Percentiles rank a stretch among this genome's conserved stretches.
Conservation (phyloP, 768 basidiomycete genomes). For the Leccinum aurantiacum region DNA sequence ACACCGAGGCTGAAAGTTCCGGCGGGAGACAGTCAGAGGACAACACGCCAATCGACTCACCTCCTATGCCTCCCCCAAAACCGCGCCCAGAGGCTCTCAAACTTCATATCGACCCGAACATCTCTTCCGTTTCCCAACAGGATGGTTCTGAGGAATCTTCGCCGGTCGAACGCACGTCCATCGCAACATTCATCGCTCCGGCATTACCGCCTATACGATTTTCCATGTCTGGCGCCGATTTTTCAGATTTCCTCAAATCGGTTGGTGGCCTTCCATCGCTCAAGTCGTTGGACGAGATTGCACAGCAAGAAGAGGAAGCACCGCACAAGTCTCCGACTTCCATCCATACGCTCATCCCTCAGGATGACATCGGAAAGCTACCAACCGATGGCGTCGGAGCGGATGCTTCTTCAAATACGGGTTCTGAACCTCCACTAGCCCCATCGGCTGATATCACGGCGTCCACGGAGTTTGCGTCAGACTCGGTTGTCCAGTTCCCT, state of each 20-base stretch:
- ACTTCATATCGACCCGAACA: constrained; percentile 23
- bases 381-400: neutral
- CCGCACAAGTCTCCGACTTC: constrained; percentile 23
- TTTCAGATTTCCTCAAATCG: constrained; percentile 68
- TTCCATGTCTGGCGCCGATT: constrained; percentile 81
- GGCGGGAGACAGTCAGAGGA: constrained; percentile 37
- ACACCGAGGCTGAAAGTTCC: constrained; percentile 59
- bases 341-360: constrained; percentile 16
- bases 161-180: constrained; percentile 64
- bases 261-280: constrained; percentile 51
- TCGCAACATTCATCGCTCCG: constrained; percentile 80
- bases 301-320: constrained; percentile 40
- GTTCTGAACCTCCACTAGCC: neutral
- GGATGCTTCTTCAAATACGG: neutral
- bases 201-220: constrained; percentile 90
- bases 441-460: constrained; percentile 6
- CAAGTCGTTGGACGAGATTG: constrained; percentile 47
- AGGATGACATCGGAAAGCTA: constrained; percentile 1
- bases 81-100: constrained; percentile 31
- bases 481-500: constrained; percentile 12
- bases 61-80: constrained; percentile 50
- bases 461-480: constrained; percentile 16
- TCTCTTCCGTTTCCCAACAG: constrained; percentile 25
- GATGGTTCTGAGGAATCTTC: constrained; percentile 57
- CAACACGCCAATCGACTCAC: constrained; percentile 23